Evolutionary conservation across 371 early-diverging fungal species (phyloP).

Genomic region (Lichtheimia ramosa): DNA sequence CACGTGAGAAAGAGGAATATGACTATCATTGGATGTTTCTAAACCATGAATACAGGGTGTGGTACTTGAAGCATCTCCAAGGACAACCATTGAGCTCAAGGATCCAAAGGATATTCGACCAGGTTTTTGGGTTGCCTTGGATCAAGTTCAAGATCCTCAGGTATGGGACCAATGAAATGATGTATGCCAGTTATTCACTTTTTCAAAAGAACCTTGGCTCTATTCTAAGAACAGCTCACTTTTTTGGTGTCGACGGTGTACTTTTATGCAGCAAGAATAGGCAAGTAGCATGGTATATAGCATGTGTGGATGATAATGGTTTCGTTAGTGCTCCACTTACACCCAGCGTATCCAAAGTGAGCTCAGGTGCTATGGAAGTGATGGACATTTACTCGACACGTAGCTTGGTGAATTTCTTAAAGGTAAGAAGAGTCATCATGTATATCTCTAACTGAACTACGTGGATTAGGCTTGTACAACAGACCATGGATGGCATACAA

Average conservation of each 20-base stretch:
- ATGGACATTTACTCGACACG: slow-evolving; percentile 53
- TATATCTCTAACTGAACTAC: too few species aligned
- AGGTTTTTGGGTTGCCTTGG: slow-evolving; percentile 56
- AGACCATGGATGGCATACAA: slow-evolving; percentile 53
- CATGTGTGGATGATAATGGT: neutral
- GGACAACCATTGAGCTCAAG: neutral
- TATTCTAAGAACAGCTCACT: slow-evolving; percentile 60
- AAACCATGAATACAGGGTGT: slow-evolving; percentile 11
- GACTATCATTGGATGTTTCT: neutral
- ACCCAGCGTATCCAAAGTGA: slow-evolving; percentile 61
- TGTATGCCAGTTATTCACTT: neutral
- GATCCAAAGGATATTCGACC: neutral
- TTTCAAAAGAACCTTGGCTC: slow-evolving; percentile 60
- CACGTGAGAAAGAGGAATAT: neutral
- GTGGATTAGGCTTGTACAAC: neutral
- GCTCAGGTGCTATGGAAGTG: slow-evolving; percentile 64
- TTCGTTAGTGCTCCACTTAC: slow-evolving; percentile 51
- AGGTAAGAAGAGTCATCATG: slow-evolving; percentile 23
- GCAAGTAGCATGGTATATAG: slow-evolving; percentile 11
- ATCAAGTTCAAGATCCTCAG: slow-evolving; percentile 68
- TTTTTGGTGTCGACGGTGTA: slow-evolving; percentile 65
- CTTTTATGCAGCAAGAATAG: slow-evolving; percentile 53
- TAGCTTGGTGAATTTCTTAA: slow-evolving; percentile 51
- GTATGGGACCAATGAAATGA: slow-evolving; percentile 19
- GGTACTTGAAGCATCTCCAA: slow-evolving; percentile 19